Evolutionary conservation across 441 rosid genomes (phyloP).

Genomic region (Geranium incanum): DNA sequence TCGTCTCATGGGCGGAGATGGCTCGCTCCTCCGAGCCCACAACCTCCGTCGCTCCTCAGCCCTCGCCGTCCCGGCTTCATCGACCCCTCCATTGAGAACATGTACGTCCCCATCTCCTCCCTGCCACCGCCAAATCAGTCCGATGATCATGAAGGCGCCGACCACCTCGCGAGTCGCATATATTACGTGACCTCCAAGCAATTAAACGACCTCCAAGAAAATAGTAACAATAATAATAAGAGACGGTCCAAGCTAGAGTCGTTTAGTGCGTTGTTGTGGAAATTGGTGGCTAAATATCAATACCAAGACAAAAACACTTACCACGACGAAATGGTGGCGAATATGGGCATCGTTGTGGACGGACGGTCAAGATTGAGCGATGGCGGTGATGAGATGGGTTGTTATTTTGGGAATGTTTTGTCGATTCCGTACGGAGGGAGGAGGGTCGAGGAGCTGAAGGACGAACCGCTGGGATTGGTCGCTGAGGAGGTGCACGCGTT

Average conservation of each 20-base stretch:
- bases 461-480: slow-evolving; percentile 50
- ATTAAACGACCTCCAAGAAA: too few species aligned
- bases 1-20: slow-evolving; percentile 60
- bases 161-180: slow-evolving; percentile 46
- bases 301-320: too few species aligned
- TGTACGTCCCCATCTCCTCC: slow-evolving; percentile 46
- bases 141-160: too few species aligned
- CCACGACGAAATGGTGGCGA: slow-evolving; percentile 16
- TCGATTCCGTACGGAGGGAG: slow-evolving; percentile 53
- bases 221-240: too few species aligned
- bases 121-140: slow-evolving; percentile 28
- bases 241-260: too few species aligned
- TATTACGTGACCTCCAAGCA: slow-evolving; percentile 37
- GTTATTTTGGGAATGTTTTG: slow-evolving; percentile 71
- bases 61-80: slow-evolving; percentile 46
- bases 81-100: slow-evolving; percentile 35
- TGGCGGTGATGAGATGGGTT: slow-evolving; percentile 22
- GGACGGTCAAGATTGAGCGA: slow-evolving; percentile 47
- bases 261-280: slow-evolving; percentile 42
- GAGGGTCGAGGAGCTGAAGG: slow-evolving; percentile 32
- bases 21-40: slow-evolving; percentile 31
- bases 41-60: slow-evolving; percentile 34
- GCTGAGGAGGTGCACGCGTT: slow-evolving; percentile 54
- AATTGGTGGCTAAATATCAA: slow-evolving; percentile 37
- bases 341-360: slow-evolving; percentile 70